Evolutionary conservation across 768 basidiomycete genomes (phyloP).

Genomic region (Boletus coccyginus): DNA sequence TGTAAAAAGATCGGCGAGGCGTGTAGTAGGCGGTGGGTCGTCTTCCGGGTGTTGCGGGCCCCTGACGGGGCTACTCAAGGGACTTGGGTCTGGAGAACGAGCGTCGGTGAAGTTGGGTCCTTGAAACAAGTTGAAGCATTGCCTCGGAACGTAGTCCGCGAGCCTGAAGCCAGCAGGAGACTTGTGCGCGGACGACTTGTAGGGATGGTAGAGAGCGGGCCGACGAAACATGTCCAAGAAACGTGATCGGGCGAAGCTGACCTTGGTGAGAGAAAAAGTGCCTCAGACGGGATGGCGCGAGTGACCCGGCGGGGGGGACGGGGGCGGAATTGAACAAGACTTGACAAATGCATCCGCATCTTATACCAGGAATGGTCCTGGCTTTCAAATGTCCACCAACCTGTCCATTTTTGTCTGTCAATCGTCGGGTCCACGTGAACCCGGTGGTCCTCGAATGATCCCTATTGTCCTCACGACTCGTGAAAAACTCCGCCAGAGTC

Average conservation of each 20-base stretch:
- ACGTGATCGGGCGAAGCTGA: neutral
- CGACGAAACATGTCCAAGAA: conserved; percentile 20
- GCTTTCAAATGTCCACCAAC: neutral
- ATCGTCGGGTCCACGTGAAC: neutral
- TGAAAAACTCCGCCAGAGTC: conserved; percentile 6
- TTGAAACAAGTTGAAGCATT: conserved; percentile 21
- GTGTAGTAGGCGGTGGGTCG: conserved; percentile 8
- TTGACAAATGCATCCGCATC: neutral
- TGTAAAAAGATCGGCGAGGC: conserved; percentile 3
- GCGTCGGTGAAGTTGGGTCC: conserved; percentile 4
- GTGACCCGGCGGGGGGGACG: neutral
- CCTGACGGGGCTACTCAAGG: conserved; percentile 17
- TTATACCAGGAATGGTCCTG: conserved; percentile 18
- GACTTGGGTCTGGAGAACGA: conserved; percentile 16
- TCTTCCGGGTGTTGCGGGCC: neutral
- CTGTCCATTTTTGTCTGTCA: conserved; percentile 10
- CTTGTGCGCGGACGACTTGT: conserved; percentile 6
- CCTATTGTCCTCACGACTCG: conserved; percentile 15
- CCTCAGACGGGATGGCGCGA: neutral
- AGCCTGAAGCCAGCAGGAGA: conserved; percentile 31
- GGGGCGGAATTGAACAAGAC: neutral
- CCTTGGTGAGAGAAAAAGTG: neutral
- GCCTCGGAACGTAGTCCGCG: conserved; percentile 14
- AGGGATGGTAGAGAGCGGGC: conserved; percentile 11
- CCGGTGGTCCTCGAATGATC: neutral